Evolutionary conservation across 768 basidiomycete species (phyloP).

Genomic region (Tulasnella sp.): DNA sequence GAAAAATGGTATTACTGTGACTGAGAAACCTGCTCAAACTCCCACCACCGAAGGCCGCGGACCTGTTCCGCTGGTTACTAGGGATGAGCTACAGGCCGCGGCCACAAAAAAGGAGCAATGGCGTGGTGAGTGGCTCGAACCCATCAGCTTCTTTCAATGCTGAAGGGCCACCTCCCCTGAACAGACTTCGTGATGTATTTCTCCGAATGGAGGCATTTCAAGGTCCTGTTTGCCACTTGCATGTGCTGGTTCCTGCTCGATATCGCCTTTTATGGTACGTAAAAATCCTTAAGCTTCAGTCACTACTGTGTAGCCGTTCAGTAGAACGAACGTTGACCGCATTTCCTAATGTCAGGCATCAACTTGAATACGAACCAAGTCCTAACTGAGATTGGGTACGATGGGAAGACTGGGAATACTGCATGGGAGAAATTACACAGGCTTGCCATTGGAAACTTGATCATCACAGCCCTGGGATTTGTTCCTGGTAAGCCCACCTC

Average conservation of each 20-base stretch:
- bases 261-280: slow-evolving; percentile 38
- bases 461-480: slow-evolving; percentile 65
- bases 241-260: slow-evolving; percentile 67
- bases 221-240: slow-evolving; percentile 56
- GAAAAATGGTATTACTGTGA: neutral
- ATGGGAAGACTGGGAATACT: slow-evolving; percentile 39
- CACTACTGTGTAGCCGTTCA: neutral
- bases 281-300: neutral
- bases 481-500: slow-evolving; percentile 60
- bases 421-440: slow-evolving; percentile 61
- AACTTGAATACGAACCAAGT: slow-evolving; percentile 51
- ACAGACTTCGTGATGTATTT: slow-evolving; percentile 58
- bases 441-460: slow-evolving; percentile 54
- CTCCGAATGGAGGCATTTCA: slow-evolving; percentile 58
- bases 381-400: slow-evolving; percentile 59
- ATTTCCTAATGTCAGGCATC: slow-evolving; percentile 60
- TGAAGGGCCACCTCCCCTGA: neutral
- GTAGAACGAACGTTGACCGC: no score
- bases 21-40: neutral
- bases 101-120: slow-evolving; percentile 43
- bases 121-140: slow-evolving; percentile 29
- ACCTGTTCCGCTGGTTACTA: no score
- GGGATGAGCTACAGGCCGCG: neutral
- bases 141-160: neutral
- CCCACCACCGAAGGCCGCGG: no score